phyloP scores from a whole-genome alignment of 1,284 basidiomycete species.

The Grifola frondosa region DNA sequence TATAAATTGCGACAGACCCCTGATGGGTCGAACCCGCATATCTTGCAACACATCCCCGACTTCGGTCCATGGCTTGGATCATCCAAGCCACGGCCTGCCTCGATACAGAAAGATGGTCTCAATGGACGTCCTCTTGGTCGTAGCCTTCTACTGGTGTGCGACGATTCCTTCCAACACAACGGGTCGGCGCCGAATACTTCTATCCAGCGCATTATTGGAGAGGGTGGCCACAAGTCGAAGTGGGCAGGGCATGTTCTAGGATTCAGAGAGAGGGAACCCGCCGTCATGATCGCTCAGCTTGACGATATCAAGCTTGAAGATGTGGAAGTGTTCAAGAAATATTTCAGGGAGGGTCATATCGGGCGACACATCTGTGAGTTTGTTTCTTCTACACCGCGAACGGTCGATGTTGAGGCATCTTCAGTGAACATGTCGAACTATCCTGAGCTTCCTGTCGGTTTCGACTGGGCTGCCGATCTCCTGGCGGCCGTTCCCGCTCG shows the following conservation, averaged over 20 bases:
- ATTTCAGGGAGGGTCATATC: slow-evolving; percentile 1
- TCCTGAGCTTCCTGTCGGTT: no score
- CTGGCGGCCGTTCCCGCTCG: no score
- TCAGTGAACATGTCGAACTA: no score
- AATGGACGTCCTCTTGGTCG: background rate
- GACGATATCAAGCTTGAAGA: slow-evolving; percentile 3
- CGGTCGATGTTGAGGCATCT: no score
- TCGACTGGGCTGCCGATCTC: no score
- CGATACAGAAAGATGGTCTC: slow-evolving; percentile 1
- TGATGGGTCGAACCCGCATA: background rate
- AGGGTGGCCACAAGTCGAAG: background rate
- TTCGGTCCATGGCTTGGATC: background rate
- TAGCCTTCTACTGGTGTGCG: background rate
- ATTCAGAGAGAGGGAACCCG: background rate
- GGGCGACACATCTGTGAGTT: background rate
- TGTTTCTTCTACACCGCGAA: no score
- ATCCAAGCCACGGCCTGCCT: background rate
- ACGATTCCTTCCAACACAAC: background rate
- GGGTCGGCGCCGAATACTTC: background rate
- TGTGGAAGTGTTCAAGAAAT: slow-evolving; percentile 2
- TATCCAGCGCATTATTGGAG: background rate
- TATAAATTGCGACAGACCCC: background rate
- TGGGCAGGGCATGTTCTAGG: background rate
- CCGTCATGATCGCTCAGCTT: background rate
- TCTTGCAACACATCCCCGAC: background rate